Evolutionary conservation across 2,329 filamentous ascomycete genomes (phyloP).

Genomic region (Apiospora koreana): DNA sequence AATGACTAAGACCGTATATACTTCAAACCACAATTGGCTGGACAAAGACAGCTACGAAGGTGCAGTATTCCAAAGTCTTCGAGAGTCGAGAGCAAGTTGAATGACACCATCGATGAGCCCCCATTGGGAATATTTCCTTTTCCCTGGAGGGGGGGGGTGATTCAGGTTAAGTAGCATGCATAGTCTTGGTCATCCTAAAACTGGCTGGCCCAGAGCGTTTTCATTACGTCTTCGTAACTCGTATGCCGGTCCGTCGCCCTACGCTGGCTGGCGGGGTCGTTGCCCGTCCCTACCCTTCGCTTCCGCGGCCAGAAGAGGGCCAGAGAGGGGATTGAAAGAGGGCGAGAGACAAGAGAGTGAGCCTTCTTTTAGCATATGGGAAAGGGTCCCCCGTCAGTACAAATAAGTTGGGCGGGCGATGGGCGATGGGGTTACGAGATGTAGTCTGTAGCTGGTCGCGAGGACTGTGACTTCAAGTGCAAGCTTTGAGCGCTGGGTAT

Average conservation of each 20-base stretch:
- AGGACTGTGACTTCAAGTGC: neutral
- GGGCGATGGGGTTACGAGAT: neutral
- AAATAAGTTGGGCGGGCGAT: neutral
- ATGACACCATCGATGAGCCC: neutral
- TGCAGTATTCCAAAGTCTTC: too few species aligned
- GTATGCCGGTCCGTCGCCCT: constrained; percentile 3
- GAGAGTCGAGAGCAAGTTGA: neutral
- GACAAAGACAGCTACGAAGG: neutral
- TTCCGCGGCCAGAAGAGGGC: neutral
- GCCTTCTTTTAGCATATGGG: neutral
- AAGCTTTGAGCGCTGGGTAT: neutral
- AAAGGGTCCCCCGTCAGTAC: neutral
- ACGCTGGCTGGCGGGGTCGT: neutral
- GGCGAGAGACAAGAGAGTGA: neutral
- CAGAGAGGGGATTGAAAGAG: neutral
- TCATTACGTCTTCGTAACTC: constrained; percentile 34
- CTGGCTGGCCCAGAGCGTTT: constrained; percentile 17
- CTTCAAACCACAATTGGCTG: neutral
- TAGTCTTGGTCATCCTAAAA: neutral
- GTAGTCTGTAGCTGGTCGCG: neutral
- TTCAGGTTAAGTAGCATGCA: too few species aligned
- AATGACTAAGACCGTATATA: neutral
- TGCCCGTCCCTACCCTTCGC: neutral
- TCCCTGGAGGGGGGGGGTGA: neutral
- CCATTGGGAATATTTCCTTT: neutral